Percentiles rank a stretch among this genome's conserved stretches.
Conservation (phyloP, 371 early-diverging fungal genomes). For the Conidiobolus coronatus region DNA sequence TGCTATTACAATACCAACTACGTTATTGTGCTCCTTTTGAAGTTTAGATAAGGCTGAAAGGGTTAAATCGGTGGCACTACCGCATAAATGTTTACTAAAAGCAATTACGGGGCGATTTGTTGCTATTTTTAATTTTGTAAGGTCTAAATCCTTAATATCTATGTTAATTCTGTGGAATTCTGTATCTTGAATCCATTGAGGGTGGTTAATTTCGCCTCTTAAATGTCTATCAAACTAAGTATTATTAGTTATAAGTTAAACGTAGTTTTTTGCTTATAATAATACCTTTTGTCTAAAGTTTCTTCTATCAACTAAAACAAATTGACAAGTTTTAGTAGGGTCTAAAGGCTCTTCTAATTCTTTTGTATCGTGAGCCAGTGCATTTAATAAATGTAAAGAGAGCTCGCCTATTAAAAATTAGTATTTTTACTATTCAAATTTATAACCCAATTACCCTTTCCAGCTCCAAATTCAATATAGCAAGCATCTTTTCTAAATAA, state of each 20-base stretch:
- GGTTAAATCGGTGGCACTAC: constrained; percentile 77
- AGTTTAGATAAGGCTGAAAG: not conserved
- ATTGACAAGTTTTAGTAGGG: too few species aligned
- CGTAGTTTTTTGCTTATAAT: not conserved
- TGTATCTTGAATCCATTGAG: too few species aligned
- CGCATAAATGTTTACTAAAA: constrained; percentile 76
- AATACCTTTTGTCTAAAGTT: constrained; percentile 42
- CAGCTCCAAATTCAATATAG: constrained; percentile 69
- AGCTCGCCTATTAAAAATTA: constrained; percentile 20
- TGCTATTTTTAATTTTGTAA: constrained; percentile 10
- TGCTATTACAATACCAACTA: constrained; percentile 59
- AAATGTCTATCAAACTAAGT: constrained; percentile 20
- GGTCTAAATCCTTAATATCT: constrained; percentile 65
- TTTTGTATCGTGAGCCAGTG: too few species aligned
- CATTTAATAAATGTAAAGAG: constrained; percentile 26
- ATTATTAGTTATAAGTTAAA: too few species aligned
- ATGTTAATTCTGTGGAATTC: constrained; percentile 37
- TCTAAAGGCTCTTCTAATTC: too few species aligned
- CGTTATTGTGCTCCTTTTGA: constrained; percentile 14
- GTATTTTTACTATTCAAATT: too few species aligned
- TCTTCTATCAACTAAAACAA: constrained; percentile 52
- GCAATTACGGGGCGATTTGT: constrained; percentile 28
- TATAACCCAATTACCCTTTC: constrained; percentile 37
- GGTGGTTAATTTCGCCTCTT: constrained; percentile 10
- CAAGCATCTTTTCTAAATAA: constrained; percentile 27